Evolutionary conservation across 805 yeast species (phyloP).

Genomic region (Torulaspora indica): DNA sequence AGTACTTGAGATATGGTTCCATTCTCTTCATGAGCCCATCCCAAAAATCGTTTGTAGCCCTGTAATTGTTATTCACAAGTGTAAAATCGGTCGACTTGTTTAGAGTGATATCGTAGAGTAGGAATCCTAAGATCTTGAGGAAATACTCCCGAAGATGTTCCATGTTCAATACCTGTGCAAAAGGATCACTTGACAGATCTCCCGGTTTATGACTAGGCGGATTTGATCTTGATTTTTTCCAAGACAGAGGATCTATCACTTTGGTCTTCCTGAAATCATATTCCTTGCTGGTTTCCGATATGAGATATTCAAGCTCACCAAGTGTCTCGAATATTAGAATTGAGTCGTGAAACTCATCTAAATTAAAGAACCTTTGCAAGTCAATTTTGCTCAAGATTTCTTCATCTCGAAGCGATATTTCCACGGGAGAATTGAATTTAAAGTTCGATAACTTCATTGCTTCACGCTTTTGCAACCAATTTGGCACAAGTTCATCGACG

Average conservation of each 20-base stretch:
- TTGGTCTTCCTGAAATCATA: constrained; percentile 65
- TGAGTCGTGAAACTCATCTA: constrained; percentile 77
- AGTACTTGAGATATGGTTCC: constrained; percentile 52
- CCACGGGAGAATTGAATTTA: constrained; percentile 83
- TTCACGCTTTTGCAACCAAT: constrained; percentile 60
- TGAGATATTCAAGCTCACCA: constrained; percentile 57
- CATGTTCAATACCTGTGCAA: constrained; percentile 24
- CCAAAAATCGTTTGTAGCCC: constrained; percentile 64
- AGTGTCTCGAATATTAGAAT: constrained; percentile 74
- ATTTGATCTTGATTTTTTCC: constrained; percentile 35
- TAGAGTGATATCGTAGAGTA: constrained; percentile 68
- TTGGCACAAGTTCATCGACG: constrained; percentile 47
- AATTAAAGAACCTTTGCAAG: constrained; percentile 42
- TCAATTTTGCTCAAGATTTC: constrained; percentile 40
- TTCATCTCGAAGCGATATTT: constrained; percentile 64
- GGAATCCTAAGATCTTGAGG: constrained; percentile 65
- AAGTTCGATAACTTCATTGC: constrained; percentile 43
- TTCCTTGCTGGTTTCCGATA: constrained; percentile 63
- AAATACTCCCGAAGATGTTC: constrained; percentile 48
- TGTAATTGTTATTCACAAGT: constrained; percentile 55
- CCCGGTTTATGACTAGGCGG: constrained; percentile 20
- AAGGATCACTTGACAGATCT: constrained; percentile 31
- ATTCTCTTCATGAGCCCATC: constrained; percentile 58
- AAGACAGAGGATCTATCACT: constrained; percentile 59
- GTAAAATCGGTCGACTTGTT: constrained; percentile 59